A percentile compares a stretch with the other conserved stretches of the same genome.
Evolutionary conservation across 106 monocot genomes (phyloP).

Genomic region (Dendrobium huoshanense): DNA sequence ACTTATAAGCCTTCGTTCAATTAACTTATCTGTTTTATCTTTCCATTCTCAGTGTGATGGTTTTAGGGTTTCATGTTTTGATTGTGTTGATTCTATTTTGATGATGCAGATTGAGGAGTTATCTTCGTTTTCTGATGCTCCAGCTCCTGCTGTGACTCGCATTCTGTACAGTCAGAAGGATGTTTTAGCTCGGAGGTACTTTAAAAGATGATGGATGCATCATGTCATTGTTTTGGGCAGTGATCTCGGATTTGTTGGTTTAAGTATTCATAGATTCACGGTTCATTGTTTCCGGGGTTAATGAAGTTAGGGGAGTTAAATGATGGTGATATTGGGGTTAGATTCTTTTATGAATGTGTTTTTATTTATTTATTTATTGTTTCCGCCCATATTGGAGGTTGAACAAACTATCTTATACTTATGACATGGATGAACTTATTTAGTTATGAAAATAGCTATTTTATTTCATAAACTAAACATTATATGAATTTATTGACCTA

Average conservation of each 20-base stretch:
- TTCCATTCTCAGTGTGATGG: background rate
- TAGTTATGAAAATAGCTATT: too few species aligned
- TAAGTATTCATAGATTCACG: background rate
- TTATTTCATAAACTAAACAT: too few species aligned
- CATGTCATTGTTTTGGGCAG: background rate
- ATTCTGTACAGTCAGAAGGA: slow-evolving; percentile 25
- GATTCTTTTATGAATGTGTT: too few species aligned
- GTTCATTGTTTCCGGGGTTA: background rate
- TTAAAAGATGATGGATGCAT: background rate
- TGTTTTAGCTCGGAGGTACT: slow-evolving; percentile 19
- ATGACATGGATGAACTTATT: too few species aligned
- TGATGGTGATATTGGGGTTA: too few species aligned
- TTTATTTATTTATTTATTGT: too few species aligned
- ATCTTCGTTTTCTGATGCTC: slow-evolving; percentile 16
- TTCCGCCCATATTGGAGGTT: too few species aligned
- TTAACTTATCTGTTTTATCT: background rate
- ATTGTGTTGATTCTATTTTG: background rate
- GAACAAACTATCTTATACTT: too few species aligned
- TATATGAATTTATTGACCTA: too few species aligned
- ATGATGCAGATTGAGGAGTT: slow-evolving; percentile 21
- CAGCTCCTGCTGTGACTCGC: slow-evolving; percentile 23
- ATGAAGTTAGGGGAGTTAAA: background rate
- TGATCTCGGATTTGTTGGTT: background rate
- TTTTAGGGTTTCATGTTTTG: background rate
- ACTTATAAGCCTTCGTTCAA: too few species aligned